Evolutionary conservation across 2,329 filamentous ascomycete genomes (phyloP), one percentile per base, ranked within the genome.

Genomic region (Hypoxylon sp.): DNA sequence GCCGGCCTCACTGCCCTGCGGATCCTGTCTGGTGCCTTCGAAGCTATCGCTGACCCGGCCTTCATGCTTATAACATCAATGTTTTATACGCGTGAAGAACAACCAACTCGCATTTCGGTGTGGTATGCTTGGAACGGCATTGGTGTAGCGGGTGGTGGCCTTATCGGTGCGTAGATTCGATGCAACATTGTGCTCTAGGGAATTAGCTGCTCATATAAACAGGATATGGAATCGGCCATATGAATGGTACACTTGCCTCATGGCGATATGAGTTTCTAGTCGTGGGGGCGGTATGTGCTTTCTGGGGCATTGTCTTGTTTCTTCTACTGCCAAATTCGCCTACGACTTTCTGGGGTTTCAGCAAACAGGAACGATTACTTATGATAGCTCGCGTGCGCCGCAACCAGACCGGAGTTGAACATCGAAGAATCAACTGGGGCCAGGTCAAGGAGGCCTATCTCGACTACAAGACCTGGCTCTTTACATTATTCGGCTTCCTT

Each of bases 61-160:
- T 85, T 88, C 63, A 85, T 88, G 79, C 74, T 88, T 11, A 85
- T 88, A 39, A 88, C 85, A 0, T 82, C 81, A 2, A 87, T 87
- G 84, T 89, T 85, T 84, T 87, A 88, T 68, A 87, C 84, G 6
- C 78, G 85, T 21, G 79, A 81, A 6, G 83, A 88, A 66, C 87
- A 88, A 61, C 85, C 87, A 0, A 78, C 86, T 1, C 79, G 86
- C 2, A 84, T 87, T 52, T 84, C 84, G 2, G 71, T 85, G 0
- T 87, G 84, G 84, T 87, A 84, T 68, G 81, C 81, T 0, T 84
- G 84, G 2, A 87, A 86, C 60, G 85, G 84, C 0, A 71, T 85
- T n/a, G 84, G 84, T 0, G 85, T 86, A 34, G 84, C 85, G 1
- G 78, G 87, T 0, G 85, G 85, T 48, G 85, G 85, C 0, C 67